Base-by-base conservation (phyloP, 495 filamentous ascomycete species). In the Aspergillus cavernicola region DNA sequence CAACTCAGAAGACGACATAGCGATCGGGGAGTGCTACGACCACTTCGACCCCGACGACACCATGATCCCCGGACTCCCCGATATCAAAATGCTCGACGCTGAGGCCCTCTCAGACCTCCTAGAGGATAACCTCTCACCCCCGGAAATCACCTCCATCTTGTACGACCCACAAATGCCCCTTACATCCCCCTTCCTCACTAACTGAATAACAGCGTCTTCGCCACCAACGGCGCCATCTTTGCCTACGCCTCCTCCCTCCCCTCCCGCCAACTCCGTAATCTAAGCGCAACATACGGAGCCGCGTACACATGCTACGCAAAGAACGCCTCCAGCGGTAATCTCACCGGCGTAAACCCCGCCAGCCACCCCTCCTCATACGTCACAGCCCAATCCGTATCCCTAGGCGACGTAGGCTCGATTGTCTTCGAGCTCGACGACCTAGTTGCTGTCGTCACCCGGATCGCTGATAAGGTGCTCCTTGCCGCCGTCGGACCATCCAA, bases 381-480 rank as follows among this genome's bases (percentile, higher is more conserved):
- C 40, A 77, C 73, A 11, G 70, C 73, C 11, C 68, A 72, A n/a
- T 77, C 73, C 10, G 62, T 73, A 52, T 74, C 73, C 8, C 57
- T 77, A n/a, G 73, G 73, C n/a, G 70, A 77, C 47, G 73, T 77
- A 19, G 73, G 73, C 31, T 77, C 73, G 4, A 77, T 77, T 38
- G 73, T 77, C 37, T 77, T 77, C 29, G 73, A 77, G 43, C 72
- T 75, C 8, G 71, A 75, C 35, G 71, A 72, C 42, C 66, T 66
- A 3, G 73, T 75, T 23, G 72, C 73, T 6, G 68, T 77, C 9
- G 72, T 77, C n/a, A 77, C 73, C 23, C 64, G 60, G 6, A 68
- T 77, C 38, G 73, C 70, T 8, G 72, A 77, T 52, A 75, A 74
- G 50, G 72, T 77, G 15, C 69, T 75, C 12, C 61, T 77, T 7